Conservation (phyloP, 805 yeast genomes). For the Starmerella potacharoeniae region DNA sequence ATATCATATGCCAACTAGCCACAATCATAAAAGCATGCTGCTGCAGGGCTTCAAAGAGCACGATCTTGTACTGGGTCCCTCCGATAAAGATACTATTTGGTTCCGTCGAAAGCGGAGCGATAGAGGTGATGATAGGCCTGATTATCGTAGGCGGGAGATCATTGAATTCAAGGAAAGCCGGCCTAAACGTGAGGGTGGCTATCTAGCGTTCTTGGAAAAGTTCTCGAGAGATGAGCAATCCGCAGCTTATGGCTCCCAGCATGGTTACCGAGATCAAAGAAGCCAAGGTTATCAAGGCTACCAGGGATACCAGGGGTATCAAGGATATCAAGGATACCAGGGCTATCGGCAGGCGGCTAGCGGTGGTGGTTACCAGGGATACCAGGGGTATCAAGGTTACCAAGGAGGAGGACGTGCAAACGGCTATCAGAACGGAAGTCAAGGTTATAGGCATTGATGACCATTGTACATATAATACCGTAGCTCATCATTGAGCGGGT, state of each 20-base stretch:
- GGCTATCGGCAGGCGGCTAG: constrained; percentile 14
- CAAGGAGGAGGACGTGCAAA: constrained; percentile 2
- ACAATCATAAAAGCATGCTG: constrained; percentile 65
- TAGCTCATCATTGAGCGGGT: no score
- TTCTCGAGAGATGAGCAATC: constrained; percentile 4
- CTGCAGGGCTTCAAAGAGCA: constrained; percentile 67
- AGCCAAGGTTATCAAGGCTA: constrained; percentile 16
- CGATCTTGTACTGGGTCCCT: constrained; percentile 46
- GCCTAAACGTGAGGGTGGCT: constrained; percentile 16
- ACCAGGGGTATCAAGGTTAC: constrained; percentile 22
- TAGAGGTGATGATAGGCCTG: constrained; percentile 25
- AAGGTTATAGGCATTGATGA: background rate
- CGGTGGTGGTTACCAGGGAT: constrained; percentile 16
- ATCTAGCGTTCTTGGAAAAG: constrained; percentile 18
- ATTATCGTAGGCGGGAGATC: constrained; percentile 21
- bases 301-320: constrained; percentile 17
- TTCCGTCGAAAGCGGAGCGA: constrained; percentile 26
- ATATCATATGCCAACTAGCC: constrained; percentile 51
- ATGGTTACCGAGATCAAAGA: constrained; percentile 22
- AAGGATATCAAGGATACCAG: constrained; percentile 20
- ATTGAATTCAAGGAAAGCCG: constrained; percentile 19
- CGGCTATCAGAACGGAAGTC: constrained; percentile 17
- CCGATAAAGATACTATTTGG: constrained; percentile 52
- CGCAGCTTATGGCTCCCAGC: background rate
- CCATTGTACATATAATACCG: no score